Evolutionary conservation across 768 basidiomycete species (phyloP).

Genomic region (Sarcodon sp.): DNA sequence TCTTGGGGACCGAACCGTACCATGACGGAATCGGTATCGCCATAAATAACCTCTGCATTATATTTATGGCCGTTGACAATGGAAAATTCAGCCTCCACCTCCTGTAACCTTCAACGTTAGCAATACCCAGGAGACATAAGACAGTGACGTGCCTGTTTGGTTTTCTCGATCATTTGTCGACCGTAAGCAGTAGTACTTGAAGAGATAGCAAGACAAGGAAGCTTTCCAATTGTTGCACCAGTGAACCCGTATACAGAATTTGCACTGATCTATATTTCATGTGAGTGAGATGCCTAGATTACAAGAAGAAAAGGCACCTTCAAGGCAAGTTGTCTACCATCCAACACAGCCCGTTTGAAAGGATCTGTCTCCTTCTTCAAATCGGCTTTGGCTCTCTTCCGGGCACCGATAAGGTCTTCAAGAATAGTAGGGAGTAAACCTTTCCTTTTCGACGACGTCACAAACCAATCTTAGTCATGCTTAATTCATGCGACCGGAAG

Average conservation of each 20-base stretch:
- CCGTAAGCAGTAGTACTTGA: conserved; percentile 94
- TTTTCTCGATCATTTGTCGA: conserved; percentile 97
- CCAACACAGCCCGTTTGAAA: conserved; percentile 92
- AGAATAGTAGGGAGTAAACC: conserved; percentile 86
- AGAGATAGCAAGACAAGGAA: conserved; percentile 92
- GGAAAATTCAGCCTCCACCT: conserved; percentile 83
- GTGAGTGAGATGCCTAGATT: neutral
- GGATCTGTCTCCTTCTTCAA: conserved; percentile 95
- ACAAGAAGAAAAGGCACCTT: conserved; percentile 41
- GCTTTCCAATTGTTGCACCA: conserved; percentile 92
- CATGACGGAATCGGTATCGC: conserved; percentile 99
- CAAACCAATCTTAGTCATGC: conserved; percentile 63
- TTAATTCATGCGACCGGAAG: neutral
- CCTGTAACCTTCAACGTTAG: conserved; percentile 24
- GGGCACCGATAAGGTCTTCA: conserved; percentile 86
- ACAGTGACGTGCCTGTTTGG: conserved; percentile 54
- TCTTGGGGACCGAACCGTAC: conserved; percentile 90
- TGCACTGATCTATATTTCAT: conserved; percentile 72
- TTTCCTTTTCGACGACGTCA: conserved; percentile 57
- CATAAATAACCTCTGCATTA: conserved; percentile 93
- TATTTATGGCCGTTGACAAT: conserved; percentile 75
- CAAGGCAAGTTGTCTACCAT: conserved; percentile 92
- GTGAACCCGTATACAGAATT: conserved; percentile 99
- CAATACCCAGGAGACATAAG: neutral
- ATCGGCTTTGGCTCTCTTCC: conserved; percentile 92